Conservation (phyloP, 225 moss, liverwort and hornwort species). For the Polytrichum commune region DNA sequence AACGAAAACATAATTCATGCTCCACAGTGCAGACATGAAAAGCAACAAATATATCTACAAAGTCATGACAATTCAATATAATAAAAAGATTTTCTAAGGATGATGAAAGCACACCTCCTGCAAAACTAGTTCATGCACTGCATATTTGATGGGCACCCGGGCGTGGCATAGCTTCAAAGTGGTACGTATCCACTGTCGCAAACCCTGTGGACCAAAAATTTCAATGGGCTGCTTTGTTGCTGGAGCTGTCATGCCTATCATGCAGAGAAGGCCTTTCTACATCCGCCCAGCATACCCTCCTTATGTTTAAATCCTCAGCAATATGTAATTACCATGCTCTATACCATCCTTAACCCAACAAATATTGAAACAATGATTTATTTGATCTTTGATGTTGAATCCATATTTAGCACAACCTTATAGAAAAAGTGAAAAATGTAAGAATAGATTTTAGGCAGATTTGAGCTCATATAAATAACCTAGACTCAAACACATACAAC, state of each 20-base stretch:
- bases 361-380: too few species aligned
- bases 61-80: not conserved
- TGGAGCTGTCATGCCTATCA: slow-evolving; percentile 84
- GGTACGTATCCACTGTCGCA: slow-evolving; percentile 85
- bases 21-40: too few species aligned
- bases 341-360: too few species aligned
- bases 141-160: slow-evolving; percentile 79
- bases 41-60: not conserved
- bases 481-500: too few species aligned
- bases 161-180: slow-evolving; percentile 83
- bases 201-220: slow-evolving; percentile 82
- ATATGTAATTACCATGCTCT: too few species aligned
- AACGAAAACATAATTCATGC: too few species aligned
- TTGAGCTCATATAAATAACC: too few species aligned
- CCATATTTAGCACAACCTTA: too few species aligned
- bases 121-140: slow-evolving; percentile 81
- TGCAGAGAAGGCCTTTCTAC: slow-evolving; percentile 97
- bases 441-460: too few species aligned
- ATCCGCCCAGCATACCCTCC: slow-evolving; percentile 22
- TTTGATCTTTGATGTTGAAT: too few species aligned
- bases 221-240: slow-evolving; percentile 67
- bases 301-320: not conserved
- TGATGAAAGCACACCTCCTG: slow-evolving; percentile 40
- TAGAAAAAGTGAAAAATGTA: too few species aligned
- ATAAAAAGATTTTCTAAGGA: not conserved